Evolutionary conservation across 2,329 filamentous ascomycete genomes (phyloP).

Genomic region (Aspergillus eucalypticola): DNA sequence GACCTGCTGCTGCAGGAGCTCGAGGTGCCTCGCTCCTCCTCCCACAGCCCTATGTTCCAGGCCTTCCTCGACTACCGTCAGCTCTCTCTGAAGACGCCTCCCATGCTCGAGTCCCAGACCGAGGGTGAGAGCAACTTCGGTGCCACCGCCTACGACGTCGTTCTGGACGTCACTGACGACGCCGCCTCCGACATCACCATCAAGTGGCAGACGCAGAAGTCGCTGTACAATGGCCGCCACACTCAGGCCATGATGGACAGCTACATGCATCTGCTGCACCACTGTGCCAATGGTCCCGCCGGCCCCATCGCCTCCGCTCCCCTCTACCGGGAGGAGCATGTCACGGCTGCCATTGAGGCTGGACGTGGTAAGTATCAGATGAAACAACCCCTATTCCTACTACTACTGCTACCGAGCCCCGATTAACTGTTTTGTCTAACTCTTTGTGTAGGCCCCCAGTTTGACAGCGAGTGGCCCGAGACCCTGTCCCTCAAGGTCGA

Average conservation of each 20-base stretch:
- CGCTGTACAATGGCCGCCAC: no score
- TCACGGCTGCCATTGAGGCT: background rate
- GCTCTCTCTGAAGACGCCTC: slow-evolving; percentile 18
- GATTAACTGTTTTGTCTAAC: no score
- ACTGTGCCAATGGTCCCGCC: no score
- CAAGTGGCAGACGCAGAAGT: background rate
- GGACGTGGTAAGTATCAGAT: background rate
- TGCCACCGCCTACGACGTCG: slow-evolving; percentile 34
- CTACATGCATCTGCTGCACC: no score
- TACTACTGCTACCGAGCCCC: background rate
- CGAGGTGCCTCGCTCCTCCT: slow-evolving; percentile 40
- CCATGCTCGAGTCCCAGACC: slow-evolving; percentile 26
- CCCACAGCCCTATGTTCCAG: slow-evolving; percentile 53
- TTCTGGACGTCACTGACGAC: slow-evolving; percentile 42
- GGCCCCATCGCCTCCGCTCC: background rate
- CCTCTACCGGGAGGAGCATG: background rate
- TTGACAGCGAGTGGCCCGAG: background rate
- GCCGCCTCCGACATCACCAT: slow-evolving; percentile 2
- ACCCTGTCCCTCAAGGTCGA: background rate
- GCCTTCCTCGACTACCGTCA: slow-evolving; percentile 50
- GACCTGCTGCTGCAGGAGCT: slow-evolving; percentile 51
- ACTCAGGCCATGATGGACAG: no score
- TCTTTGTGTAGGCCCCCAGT: background rate
- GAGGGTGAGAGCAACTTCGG: slow-evolving; percentile 20
- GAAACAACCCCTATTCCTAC: no score